These are phyloP conservation scores for Crithidia fasciculata DNA, from an alignment of 208 protist species.

Conservation along the genomic window DNA sequence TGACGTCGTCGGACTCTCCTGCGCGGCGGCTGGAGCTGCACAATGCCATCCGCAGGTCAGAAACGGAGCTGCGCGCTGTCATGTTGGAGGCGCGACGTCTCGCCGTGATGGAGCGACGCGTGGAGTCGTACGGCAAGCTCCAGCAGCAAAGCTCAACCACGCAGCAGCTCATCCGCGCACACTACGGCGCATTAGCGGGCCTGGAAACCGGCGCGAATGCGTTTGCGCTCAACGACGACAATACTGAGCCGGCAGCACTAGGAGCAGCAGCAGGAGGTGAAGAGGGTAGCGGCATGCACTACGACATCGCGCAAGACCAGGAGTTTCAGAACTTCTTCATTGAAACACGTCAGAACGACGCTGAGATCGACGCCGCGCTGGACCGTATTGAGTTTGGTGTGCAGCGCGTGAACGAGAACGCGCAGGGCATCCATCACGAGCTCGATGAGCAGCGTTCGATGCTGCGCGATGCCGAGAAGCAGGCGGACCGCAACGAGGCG, in stretches of 20 bases:
- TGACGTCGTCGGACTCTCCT: slow-evolving; percentile 15
- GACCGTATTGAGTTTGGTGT: slow-evolving; percentile 65
- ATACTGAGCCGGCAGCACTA: slow-evolving; percentile 15
- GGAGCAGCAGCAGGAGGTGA: not conserved
- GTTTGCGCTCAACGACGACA: slow-evolving; percentile 29
- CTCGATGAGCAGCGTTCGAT: slow-evolving; percentile 48
- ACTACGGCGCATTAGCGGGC: slow-evolving; percentile 27
- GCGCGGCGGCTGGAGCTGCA: slow-evolving; percentile 35
- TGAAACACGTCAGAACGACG: slow-evolving; percentile 50
- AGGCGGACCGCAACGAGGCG: slow-evolving; percentile 46
- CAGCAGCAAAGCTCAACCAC: slow-evolving; percentile 40
- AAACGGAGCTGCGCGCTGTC: slow-evolving; percentile 31
- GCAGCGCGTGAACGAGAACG: slow-evolving; percentile 53
- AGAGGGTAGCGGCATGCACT: slow-evolving; percentile 7
- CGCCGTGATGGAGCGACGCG: slow-evolving; percentile 42
- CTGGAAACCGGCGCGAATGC: slow-evolving; percentile 10
- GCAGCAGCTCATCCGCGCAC: slow-evolving; percentile 43
- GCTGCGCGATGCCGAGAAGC: slow-evolving; percentile 41
- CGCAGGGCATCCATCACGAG: slow-evolving; percentile 54
- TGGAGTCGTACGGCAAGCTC: slow-evolving; percentile 42
- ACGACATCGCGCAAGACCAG: slow-evolving; percentile 49
- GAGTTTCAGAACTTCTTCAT: slow-evolving; percentile 64
- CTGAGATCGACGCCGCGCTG: slow-evolving; percentile 53
- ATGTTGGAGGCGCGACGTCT: slow-evolving; percentile 49
- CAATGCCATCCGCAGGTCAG: slow-evolving; percentile 42